Conservation (phyloP, 1,284 basidiomycete genomes). For the Ustanciosporium gigantosporum region DNA sequence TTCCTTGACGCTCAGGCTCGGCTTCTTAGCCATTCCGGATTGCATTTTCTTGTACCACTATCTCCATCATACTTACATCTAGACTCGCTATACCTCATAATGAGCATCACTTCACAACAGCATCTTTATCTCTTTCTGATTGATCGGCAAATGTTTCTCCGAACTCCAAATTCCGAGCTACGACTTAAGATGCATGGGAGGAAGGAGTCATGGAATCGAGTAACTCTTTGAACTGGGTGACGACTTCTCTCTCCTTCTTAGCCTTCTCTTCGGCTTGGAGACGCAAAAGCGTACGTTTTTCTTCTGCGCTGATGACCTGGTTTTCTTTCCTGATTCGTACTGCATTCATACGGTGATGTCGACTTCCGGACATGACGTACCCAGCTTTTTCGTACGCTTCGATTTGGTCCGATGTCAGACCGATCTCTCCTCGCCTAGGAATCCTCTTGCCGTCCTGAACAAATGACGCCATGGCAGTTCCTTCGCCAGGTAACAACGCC, state of each 20-base stretch:
- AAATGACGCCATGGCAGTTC: slow-evolving; percentile 94
- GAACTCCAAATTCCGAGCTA: too few species aligned
- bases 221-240: slow-evolving; percentile 59
- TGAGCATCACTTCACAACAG: too few species aligned
- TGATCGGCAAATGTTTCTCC: too few species aligned
- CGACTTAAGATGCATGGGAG: too few species aligned
- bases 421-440: slow-evolving; percentile 97
- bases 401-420: slow-evolving; percentile 82
- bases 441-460: slow-evolving; percentile 87
- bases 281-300: slow-evolving; percentile 90
- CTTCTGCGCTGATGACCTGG: slow-evolving; percentile 91
- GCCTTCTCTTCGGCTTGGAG: slow-evolving; percentile 89
- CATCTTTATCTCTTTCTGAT: too few species aligned
- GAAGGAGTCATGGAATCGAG: slow-evolving; percentile 41
- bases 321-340: slow-evolving; percentile 98
- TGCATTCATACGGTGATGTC: slow-evolving; percentile 82
- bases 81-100: too few species aligned
- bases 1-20: too few species aligned
- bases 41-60: too few species aligned
- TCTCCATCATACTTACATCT: too few species aligned
- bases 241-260: slow-evolving; percentile 74
- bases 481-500: slow-evolving; percentile 88
- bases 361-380: slow-evolving; percentile 97
- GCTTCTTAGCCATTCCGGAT: too few species aligned
- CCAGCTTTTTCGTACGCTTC: slow-evolving; percentile 82